Evolutionary conservation across 108 stramenopile species (phyloP).

Genomic region (Hondaea fermentalgiana): DNA sequence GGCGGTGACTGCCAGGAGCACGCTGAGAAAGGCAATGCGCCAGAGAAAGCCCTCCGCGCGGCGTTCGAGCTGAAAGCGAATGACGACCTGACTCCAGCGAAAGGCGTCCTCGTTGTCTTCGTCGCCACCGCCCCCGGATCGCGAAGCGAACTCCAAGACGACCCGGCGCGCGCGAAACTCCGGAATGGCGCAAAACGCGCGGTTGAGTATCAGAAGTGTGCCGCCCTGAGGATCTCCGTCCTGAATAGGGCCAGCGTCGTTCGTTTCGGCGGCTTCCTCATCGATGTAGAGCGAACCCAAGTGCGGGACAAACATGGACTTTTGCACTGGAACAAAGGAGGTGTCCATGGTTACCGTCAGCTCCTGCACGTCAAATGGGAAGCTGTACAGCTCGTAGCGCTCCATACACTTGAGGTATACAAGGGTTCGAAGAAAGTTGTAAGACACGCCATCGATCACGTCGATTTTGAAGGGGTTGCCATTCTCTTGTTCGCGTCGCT

Average conservation of each 20-base stretch:
- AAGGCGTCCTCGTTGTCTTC: not conserved
- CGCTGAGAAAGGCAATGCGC: conserved; percentile 11
- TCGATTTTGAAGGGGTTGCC: conserved; percentile 16
- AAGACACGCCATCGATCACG: not conserved
- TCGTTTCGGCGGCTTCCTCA: not conserved
- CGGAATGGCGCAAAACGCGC: not conserved
- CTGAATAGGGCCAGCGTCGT: not conserved
- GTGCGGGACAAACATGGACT: conserved; percentile 4
- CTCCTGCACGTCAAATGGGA: not conserved
- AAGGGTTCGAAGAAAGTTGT: not conserved
- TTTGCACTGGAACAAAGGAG: not conserved
- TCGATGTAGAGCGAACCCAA: not conserved
- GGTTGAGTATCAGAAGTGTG: not conserved
- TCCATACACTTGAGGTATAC: conserved; percentile 9
- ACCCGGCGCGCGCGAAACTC: not conserved
- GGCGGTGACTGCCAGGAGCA: not conserved
- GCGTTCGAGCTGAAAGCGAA: conserved; percentile 2
- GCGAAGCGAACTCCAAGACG: not conserved
- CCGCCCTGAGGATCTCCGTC: not conserved
- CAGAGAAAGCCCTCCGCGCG: not conserved
- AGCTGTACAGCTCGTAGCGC: not conserved
- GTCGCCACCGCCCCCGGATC: not conserved
- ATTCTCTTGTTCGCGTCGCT: not conserved
- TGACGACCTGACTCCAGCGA: not conserved
- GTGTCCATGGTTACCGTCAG: conserved; percentile 7